Base-by-base conservation (phyloP, 75 land plant genomes). In the Larix kaempferi region DNA sequence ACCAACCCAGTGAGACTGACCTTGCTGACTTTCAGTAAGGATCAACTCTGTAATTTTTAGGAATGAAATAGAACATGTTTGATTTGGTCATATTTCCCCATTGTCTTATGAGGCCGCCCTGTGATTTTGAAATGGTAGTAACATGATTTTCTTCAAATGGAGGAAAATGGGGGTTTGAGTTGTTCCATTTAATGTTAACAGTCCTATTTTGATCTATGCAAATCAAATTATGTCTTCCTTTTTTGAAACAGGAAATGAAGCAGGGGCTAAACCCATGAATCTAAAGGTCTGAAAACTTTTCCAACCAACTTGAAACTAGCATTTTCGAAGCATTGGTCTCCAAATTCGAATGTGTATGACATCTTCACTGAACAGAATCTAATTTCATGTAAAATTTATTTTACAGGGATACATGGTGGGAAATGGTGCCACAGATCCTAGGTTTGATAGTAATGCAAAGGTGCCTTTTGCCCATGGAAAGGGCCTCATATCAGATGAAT, bases 381-480 rank as follows among this genome's bases (percentile, higher is more conserved):
- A 49, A 49, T 49, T 49, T 49, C 54, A 49, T 49, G 54, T 49
- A 49, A 11, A 49, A 49, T 44, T 1, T 10, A 49, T 49, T 49
- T 49, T 49, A 49, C 84, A 96, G 98, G 98, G 99, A 59, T 94
- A 92, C 81, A 72, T 92, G 79, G 84, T 96, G 15, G 99, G 99
- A 15, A 96, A 96, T 83, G 98, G 98, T 26, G 86, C 86, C 21
- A 85, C 91, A 16, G 99, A 92, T 62, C 27, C 27, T 0, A 73
- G 35, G 49, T 90, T 84, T 73, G 99, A 96, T 84, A 87, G 88
- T 5, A 86, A 96, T 86, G 91, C 98, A 59, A 82, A 92, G 57
- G 88, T 96, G n/a, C 96, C 99, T 23, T 96, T 96, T 82, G 90
- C 91, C 0, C 89, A 92, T 86, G 99, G 99, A 55, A 92, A 94